phyloP scores from a whole-genome alignment of 345 rosid genomes.

The Moricandia arvensis region DNA sequence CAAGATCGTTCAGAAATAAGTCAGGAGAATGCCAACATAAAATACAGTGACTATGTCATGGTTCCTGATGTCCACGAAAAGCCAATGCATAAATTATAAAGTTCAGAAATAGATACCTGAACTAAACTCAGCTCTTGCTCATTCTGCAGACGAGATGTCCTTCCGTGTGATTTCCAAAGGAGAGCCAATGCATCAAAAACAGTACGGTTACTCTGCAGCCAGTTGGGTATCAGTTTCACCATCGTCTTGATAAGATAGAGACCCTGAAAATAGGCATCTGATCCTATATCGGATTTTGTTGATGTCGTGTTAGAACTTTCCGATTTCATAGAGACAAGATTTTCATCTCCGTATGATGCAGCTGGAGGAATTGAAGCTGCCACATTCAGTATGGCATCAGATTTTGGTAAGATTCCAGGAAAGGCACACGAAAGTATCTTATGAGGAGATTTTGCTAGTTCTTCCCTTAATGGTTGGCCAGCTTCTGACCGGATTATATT shows the following conservation, averaged over 20 bases:
- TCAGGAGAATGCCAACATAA: slow-evolving; percentile 14
- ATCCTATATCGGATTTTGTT: slow-evolving; percentile 42
- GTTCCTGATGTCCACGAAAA: slow-evolving; percentile 12
- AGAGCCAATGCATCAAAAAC: slow-evolving; percentile 80
- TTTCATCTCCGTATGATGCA: slow-evolving; percentile 61
- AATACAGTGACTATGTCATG: background rate
- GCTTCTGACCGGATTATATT: slow-evolving; percentile 86
- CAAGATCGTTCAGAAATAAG: slow-evolving; percentile 12
- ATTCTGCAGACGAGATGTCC: slow-evolving; percentile 79
- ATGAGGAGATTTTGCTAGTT: slow-evolving; percentile 88
- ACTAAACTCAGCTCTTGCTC: slow-evolving; percentile 92
- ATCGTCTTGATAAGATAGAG: slow-evolving; percentile 83
- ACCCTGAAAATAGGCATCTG: slow-evolving; percentile 89
- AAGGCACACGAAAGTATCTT: slow-evolving; percentile 88
- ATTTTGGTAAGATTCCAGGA: slow-evolving; percentile 60
- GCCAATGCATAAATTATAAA: slow-evolving; percentile 12
- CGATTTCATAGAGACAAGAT: slow-evolving; percentile 43
- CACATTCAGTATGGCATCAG: slow-evolving; percentile 45
- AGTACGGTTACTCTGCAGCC: slow-evolving; percentile 80
- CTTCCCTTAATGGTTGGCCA: slow-evolving; percentile 95
- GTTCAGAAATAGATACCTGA: slow-evolving; percentile 48
- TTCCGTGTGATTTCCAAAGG: slow-evolving; percentile 90
- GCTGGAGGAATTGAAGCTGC: slow-evolving; percentile 55
- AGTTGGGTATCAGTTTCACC: slow-evolving; percentile 82
- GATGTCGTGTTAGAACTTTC: slow-evolving; percentile 46